phyloP scores from a whole-genome alignment of 108 stramenopile species.

The Epipyxis sp. region DNA sequence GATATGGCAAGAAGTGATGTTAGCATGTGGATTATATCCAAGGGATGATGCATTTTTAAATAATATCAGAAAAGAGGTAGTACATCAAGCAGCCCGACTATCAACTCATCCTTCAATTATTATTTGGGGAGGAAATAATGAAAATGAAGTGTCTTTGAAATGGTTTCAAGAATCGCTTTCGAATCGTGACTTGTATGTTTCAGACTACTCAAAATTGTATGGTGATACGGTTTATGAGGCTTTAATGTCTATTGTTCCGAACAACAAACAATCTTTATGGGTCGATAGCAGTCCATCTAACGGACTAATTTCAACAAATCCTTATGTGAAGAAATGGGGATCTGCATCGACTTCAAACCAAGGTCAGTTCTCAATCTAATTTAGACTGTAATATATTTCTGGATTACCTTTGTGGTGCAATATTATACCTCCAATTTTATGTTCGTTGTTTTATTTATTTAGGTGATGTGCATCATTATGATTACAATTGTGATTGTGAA shows the following conservation, averaged over 20 bases:
- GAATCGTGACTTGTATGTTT: background rate
- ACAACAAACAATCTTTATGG: no score
- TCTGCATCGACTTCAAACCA: slow-evolving; percentile 10
- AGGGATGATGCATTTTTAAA: background rate
- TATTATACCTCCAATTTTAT: no score
- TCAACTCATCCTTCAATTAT: slow-evolving; percentile 33
- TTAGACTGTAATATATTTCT: no score
- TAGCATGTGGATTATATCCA: slow-evolving; percentile 40
- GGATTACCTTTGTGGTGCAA: no score
- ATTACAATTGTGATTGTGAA: slow-evolving; percentile 39
- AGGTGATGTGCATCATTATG: slow-evolving; percentile 41
- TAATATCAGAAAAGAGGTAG: slow-evolving; percentile 20
- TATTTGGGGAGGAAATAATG: slow-evolving; percentile 42
- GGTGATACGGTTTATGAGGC: slow-evolving; percentile 27
- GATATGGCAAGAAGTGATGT: slow-evolving; percentile 37
- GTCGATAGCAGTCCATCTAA: slow-evolving; percentile 34
- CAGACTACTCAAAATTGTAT: slow-evolving; percentile 36
- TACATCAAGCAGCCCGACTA: slow-evolving; percentile 22
- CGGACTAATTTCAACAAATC: background rate
- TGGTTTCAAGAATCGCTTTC: slow-evolving; percentile 34
- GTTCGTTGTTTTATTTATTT: no score
- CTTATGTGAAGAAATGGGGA: slow-evolving; percentile 39
- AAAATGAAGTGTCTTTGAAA: slow-evolving; percentile 27
- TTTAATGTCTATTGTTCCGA: background rate
- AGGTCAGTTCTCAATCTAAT: no score